These are phyloP conservation scores for Veloboletus limbatus DNA, from an alignment of 1,284 basidiomycete genomes.

Conservation along the genomic window DNA sequence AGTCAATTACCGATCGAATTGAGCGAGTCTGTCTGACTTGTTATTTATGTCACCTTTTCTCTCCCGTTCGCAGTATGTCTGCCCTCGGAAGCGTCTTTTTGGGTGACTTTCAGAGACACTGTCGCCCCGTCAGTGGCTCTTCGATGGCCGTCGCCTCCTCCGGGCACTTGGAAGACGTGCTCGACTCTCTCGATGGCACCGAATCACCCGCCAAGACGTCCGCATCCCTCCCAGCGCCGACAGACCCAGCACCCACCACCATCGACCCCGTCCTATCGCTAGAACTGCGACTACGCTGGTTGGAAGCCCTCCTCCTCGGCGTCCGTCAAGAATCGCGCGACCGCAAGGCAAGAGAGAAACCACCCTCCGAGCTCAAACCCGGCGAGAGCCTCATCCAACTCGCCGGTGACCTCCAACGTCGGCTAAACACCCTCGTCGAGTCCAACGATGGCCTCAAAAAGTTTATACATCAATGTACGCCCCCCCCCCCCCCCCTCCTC, in stretches of 20 bases:
- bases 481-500: no score
- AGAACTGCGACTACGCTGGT: constrained; percentile 69
- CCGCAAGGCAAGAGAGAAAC: constrained; percentile 31
- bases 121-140: constrained; percentile 38
- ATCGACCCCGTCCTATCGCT: constrained; percentile 66
- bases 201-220: constrained; percentile 21
- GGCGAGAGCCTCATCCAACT: constrained; percentile 56
- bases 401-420: constrained; percentile 58
- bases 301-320: constrained; percentile 71
- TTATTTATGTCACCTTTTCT: constrained; percentile 43
- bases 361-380: constrained; percentile 36
- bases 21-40: constrained; percentile 40
- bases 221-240: constrained; percentile 2
- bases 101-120: constrained; percentile 64
- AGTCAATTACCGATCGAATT: constrained; percentile 71
- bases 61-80: no score
- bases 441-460: constrained; percentile 66
- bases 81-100: constrained; percentile 72
- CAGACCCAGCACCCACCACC: constrained; percentile 19
- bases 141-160: constrained; percentile 22
- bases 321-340: constrained; percentile 46
- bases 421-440: constrained; percentile 54
- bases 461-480: constrained; percentile 69
- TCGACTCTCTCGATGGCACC: constrained; percentile 32
- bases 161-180: constrained; percentile 18